Conservation (phyloP, 2,329 filamentous ascomycete species). For the Hymenoscyphus occultus region DNA sequence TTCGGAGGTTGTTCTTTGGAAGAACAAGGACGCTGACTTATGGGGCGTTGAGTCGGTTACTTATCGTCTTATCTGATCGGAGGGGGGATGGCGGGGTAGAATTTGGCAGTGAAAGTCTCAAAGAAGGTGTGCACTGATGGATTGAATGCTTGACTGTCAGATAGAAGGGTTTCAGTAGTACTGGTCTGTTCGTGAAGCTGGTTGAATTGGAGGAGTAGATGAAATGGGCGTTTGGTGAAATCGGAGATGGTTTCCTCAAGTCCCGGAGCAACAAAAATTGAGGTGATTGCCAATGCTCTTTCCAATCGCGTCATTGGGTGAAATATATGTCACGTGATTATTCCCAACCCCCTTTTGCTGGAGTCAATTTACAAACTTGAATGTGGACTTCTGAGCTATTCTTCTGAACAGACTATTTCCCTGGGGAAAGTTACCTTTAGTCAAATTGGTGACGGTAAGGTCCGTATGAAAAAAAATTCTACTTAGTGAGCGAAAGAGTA, state of each 20-base stretch:
- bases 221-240: background rate
- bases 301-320: background rate
- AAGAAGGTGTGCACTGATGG: background rate
- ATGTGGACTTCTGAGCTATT: too few relatives aligned
- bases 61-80: slow-evolving; percentile 12
- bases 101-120: background rate
- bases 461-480: too few relatives aligned
- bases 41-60: slow-evolving; percentile 6
- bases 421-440: too few relatives aligned
- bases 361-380: too few relatives aligned
- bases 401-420: too few relatives aligned
- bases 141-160: background rate
- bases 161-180: background rate
- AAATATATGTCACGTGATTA: background rate
- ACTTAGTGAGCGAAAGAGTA: too few relatives aligned
- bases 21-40: background rate
- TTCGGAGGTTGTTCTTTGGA: background rate
- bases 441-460: too few relatives aligned
- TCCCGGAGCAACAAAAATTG: background rate
- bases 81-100: slow-evolving; percentile 6
- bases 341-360: background rate
- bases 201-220: background rate
- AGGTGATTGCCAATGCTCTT: background rate
- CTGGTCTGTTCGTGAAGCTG: background rate
- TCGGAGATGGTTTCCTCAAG: background rate